Conservation (phyloP, 2,329 filamentous ascomycete species). For the Epicoccum nigrum region DNA sequence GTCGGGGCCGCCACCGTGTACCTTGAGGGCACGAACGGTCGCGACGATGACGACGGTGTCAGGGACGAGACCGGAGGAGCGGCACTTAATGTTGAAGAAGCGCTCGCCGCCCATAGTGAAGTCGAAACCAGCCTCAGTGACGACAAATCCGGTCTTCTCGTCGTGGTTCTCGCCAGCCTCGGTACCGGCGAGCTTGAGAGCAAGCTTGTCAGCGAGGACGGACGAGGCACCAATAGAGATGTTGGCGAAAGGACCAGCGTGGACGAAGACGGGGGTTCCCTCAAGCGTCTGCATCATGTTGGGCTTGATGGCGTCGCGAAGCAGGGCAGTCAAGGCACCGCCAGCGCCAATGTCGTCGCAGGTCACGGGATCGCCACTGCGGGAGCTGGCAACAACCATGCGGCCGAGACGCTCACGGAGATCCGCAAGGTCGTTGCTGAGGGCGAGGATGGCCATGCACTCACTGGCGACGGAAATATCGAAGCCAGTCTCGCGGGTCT, state of each 20-base stretch:
- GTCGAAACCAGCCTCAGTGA: conserved; percentile 97
- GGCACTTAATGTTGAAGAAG: conserved; percentile 99
- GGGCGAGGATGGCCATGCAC: conserved; percentile 96
- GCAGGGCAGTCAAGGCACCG: conserved; percentile 89
- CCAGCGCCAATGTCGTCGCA: conserved; percentile 94
- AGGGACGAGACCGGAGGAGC: conserved; percentile 87
- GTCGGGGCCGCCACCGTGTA: conserved; percentile 94
- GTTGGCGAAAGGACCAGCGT: conserved; percentile 97
- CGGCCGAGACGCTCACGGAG: conserved; percentile 91
- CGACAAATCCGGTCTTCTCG: conserved; percentile 85
- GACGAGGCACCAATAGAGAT: conserved; percentile 98
- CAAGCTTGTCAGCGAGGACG: conserved; percentile 91
- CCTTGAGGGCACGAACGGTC: conserved; percentile 93
- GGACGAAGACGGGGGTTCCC: conserved; percentile 95
- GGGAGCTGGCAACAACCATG: conserved; percentile 94
- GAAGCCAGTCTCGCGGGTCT: conserved; percentile 87
- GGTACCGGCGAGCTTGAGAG: conserved; percentile 92
- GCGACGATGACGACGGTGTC: conserved; percentile 95
- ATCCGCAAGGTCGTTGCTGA: conserved; percentile 85
- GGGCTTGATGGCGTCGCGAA: conserved; percentile 98
- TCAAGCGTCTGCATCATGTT: conserved; percentile 99
- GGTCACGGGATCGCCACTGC: conserved; percentile 85
- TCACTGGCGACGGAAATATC: conserved; percentile 98
- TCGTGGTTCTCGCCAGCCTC: conserved; percentile 87
- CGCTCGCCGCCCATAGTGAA: conserved; percentile 99